Evolutionary conservation across 2,329 filamentous ascomycete species (phyloP), one percentile per base, ranked within the genome.

Genomic region (Fusarium siculi): DNA sequence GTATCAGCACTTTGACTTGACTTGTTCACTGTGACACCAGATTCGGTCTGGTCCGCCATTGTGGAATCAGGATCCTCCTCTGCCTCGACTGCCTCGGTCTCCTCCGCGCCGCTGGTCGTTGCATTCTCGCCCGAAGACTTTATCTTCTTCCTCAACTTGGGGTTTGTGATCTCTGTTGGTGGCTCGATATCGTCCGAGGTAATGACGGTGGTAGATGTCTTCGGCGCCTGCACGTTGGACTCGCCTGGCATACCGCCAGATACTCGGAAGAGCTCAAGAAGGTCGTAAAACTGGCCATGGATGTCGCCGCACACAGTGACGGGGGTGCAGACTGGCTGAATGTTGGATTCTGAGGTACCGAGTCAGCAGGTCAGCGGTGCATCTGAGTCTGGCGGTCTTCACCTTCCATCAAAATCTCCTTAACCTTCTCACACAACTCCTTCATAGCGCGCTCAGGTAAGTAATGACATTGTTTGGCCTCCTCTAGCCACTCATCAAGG

Each of bases 331-430:
- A 99, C 96, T n/a, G 96, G 96, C 82, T 98, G 96, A 67, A 99
- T 98, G 82, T 99, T 99, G 74, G 95, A 98, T 85, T 99, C 96
- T 97, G 58, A 57, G 49, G 23, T 52, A 36, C 56, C 53, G 36
- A 64, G 66, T 79, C 67, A 79, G 74, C 64, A 50, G 39, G 57
- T 28, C 47, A 62, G 42, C 23, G 54, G 44, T 25, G 25, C 40
- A 39, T 42, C 23, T 55, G 58, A 46, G 40, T 44, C 25, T 53
- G 62, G 60, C 37, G 43, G 49, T 59, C 49, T 67, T 74, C 81
- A 96, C 94, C 94, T 88, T 99, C 96, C 96, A 99, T 99, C 79
- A 99, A 88, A 75, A 94, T 97, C 84, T 98, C 96, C 86, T 99
- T 99, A 69, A 98, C 96, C 81, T 97, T 97, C 86, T 99, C 96